Evolutionary conservation across 805 yeast genomes (phyloP).

Genomic region (Nakazawaea wickerhamii): DNA sequence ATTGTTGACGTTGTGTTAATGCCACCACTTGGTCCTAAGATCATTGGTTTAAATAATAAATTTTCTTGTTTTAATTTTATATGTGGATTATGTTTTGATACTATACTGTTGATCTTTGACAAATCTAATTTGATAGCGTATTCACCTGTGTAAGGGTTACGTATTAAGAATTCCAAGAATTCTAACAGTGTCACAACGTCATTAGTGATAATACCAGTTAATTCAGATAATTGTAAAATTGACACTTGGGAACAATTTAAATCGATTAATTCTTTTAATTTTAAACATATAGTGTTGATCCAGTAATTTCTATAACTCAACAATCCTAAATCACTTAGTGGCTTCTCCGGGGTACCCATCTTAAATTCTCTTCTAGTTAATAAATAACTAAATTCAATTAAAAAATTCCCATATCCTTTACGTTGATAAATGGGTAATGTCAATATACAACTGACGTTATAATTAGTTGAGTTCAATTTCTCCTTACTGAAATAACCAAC

Average conservation of each 20-base stretch:
- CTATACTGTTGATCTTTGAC: conserved; percentile 33
- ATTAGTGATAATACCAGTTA: conserved; percentile 82
- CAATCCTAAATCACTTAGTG: conserved; percentile 81
- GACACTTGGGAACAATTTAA: conserved; percentile 30
- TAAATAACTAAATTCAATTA: conserved; percentile 86
- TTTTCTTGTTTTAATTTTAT: conserved; percentile 44
- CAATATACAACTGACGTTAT: conserved; percentile 85
- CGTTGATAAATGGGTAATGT: conserved; percentile 86
- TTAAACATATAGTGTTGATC: conserved; percentile 59
- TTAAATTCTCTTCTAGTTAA: conserved; percentile 69
- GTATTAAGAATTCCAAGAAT: conserved; percentile 56
- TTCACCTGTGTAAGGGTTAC: conserved; percentile 35
- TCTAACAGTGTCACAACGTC: conserved; percentile 88
- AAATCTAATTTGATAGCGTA: conserved; percentile 54
- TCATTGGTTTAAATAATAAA: conserved; percentile 75
- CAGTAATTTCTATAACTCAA: conserved; percentile 84
- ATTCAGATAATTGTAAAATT: conserved; percentile 54
- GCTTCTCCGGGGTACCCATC: conserved; percentile 93
- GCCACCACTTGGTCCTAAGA: conserved; percentile 85
- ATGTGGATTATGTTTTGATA: conserved; percentile 49
- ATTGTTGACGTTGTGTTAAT: conserved; percentile 55
- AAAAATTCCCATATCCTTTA: conserved; percentile 81
- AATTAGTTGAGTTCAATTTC: conserved; percentile 64
- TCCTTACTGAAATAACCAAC: conserved; percentile 96
- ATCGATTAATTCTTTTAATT: conserved; percentile 25